phyloP scores from a whole-genome alignment of 2,329 filamentous ascomycete genomes.

The Basipetospora sp. region DNA sequence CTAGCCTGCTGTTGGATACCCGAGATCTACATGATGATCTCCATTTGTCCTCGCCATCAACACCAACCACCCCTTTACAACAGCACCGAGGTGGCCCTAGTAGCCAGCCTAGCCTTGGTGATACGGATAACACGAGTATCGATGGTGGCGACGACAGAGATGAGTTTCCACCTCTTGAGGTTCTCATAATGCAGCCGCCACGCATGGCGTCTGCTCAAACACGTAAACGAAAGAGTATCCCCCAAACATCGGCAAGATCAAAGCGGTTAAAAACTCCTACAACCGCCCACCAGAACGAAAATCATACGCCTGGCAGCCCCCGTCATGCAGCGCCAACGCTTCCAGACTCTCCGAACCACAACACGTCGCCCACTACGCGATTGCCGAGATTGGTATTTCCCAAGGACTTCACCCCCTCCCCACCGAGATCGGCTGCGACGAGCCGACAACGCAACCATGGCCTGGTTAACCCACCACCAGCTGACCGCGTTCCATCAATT shows the following conservation, averaged over 20 bases:
- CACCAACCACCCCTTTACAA: constrained; percentile 8
- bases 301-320: not conserved
- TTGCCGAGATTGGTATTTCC: constrained; percentile 2
- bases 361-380: not conserved
- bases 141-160: constrained; percentile 17
- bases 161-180: constrained; percentile 20
- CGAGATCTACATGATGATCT: constrained; percentile 5
- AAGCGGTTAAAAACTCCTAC: not conserved
- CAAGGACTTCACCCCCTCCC: constrained; percentile 1
- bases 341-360: not conserved
- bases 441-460: not conserved
- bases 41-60: constrained; percentile 3
- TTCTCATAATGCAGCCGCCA: constrained; percentile 16
- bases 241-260: not conserved
- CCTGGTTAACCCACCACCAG: not conserved
- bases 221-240: constrained; percentile 6
- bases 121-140: constrained; percentile 23
- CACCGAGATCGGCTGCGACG: constrained; percentile 1
- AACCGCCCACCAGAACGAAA: not conserved
- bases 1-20: constrained; percentile 9
- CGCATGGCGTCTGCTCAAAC: constrained; percentile 5
- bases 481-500: not conserved
- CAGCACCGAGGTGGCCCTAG: constrained; percentile 14
- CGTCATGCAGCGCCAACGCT: not conserved
- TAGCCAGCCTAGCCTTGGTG: constrained; percentile 21